A percentile compares a stretch with the other conserved stretches of the same genome.
phyloP scores from a whole-genome alignment of 2,329 filamentous ascomycete species.

The Monascus ruber region DNA sequence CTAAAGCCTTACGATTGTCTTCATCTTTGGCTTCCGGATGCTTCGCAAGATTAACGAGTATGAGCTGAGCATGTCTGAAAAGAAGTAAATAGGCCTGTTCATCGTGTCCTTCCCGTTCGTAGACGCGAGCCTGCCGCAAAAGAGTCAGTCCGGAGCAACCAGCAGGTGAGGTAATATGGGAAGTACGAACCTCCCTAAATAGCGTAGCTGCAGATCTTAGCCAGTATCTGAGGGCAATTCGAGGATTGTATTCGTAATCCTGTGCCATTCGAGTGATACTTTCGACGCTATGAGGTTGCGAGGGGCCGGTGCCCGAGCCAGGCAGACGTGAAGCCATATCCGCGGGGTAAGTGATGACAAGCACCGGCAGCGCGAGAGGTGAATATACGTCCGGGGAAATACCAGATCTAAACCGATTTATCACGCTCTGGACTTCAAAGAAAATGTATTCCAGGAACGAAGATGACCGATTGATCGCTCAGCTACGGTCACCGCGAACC shows the following conservation, averaged over 20 bases:
- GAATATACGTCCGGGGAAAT: too few species aligned
- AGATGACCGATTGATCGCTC: not conserved
- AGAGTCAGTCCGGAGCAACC: not conserved
- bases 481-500: not conserved
- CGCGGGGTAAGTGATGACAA: not conserved
- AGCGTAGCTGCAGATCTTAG: constrained; percentile 68
- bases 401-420: too few species aligned
- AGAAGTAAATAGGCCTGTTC: constrained; percentile 82
- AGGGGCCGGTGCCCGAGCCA: constrained; percentile 22
- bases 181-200: constrained; percentile 58
- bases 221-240: constrained; percentile 70
- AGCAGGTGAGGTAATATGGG: not conserved
- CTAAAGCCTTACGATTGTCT: constrained; percentile 44
- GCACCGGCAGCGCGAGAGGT: too few species aligned
- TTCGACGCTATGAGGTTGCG: constrained; percentile 56
- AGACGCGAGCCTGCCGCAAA: constrained; percentile 59
- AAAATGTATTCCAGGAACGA: too few species aligned
- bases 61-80: constrained; percentile 79
- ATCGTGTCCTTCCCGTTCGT: constrained; percentile 74
- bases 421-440: too few species aligned
- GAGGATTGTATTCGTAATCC: constrained; percentile 68
- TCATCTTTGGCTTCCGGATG: constrained; percentile 66
- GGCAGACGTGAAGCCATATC: constrained; percentile 15
- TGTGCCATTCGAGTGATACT: constrained; percentile 67
- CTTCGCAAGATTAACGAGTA: constrained; percentile 59